A percentile compares a stretch with the other conserved stretches of the same genome.
Evolutionary conservation across 768 basidiomycete genomes (phyloP).

Genomic region (Termitomyces sp.): DNA sequence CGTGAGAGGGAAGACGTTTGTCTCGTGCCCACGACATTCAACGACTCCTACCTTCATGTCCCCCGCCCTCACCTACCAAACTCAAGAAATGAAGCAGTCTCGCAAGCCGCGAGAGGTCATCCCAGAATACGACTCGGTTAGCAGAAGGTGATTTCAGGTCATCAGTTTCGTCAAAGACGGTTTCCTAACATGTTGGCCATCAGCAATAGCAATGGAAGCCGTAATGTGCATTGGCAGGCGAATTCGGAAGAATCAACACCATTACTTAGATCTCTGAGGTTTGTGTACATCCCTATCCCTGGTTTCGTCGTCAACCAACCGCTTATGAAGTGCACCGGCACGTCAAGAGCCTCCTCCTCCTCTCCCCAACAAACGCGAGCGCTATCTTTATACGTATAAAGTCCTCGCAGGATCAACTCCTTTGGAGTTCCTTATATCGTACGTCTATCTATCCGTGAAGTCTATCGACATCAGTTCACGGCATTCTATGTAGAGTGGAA

Average conservation of each 20-base stretch:
- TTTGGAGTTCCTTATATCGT: conserved; percentile 52
- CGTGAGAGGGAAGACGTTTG: not conserved
- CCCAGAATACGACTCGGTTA: conserved; percentile 39
- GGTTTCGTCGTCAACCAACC: not conserved
- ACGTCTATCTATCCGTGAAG: conserved; percentile 18
- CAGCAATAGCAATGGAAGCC: conserved; percentile 21
- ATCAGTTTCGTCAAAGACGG: not conserved
- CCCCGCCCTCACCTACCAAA: conserved; percentile 1
- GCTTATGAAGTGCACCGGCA: conserved; percentile 2
- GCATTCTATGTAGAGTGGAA: conserved; percentile 40
- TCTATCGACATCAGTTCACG: not conserved
- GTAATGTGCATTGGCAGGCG: conserved; percentile 22
- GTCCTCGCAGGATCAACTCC: conserved; percentile 40
- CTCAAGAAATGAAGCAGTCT: not conserved
- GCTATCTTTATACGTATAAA: conserved; percentile 52
- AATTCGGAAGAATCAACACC: conserved; percentile 14
- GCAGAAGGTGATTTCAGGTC: conserved; percentile 31
- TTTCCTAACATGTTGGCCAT: not conserved
- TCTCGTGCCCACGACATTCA: conserved; percentile 6
- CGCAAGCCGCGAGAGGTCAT: conserved; percentile 27
- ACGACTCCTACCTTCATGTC: conserved; percentile 4
- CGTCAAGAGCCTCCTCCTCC: conserved; percentile 15
- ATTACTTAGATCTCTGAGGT: conserved; percentile 14
- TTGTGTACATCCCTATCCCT: conserved; percentile 1
- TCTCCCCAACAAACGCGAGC: conserved; percentile 28